Conservation (phyloP, 169 alveolate species). For the Plasmodium inui region DNA sequence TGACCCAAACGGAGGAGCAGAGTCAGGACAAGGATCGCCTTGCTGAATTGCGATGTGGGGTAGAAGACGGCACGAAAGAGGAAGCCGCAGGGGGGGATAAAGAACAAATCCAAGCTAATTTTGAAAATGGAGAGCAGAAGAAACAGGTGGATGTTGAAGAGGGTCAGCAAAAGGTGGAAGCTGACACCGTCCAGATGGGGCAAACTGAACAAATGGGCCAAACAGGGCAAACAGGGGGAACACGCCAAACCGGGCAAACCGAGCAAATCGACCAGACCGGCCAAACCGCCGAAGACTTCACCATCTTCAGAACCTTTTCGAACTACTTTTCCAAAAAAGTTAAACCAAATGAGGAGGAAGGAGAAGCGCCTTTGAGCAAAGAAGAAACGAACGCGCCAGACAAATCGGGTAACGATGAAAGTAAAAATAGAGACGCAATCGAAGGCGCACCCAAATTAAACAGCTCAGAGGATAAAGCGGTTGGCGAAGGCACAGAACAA, state of each 20-base stretch:
- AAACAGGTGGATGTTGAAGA: neutral
- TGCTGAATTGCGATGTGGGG: neutral
- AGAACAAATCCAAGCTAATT: neutral
- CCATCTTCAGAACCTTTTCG: constrained; percentile 10
- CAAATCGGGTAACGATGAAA: neutral
- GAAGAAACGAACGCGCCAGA: neutral
- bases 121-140: neutral
- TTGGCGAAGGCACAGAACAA: neutral
- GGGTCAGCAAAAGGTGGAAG: neutral
- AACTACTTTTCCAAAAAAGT: constrained; percentile 13
- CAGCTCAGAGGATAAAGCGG: neutral
- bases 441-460: neutral
- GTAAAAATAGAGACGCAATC: neutral
- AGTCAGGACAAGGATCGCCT: neutral
- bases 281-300: neutral
- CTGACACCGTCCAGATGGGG: neutral
- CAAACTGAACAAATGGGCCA: neutral
- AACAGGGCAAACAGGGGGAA: neutral
- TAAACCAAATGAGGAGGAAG: constrained; percentile 17
- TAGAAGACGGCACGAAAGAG: neutral
- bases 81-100: neutral
- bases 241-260: neutral
- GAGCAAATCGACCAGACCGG: neutral
- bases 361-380: neutral
- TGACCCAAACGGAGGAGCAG: neutral